Base-by-base conservation (phyloP, 208 protist species). In the Leishmania turanica region DNA sequence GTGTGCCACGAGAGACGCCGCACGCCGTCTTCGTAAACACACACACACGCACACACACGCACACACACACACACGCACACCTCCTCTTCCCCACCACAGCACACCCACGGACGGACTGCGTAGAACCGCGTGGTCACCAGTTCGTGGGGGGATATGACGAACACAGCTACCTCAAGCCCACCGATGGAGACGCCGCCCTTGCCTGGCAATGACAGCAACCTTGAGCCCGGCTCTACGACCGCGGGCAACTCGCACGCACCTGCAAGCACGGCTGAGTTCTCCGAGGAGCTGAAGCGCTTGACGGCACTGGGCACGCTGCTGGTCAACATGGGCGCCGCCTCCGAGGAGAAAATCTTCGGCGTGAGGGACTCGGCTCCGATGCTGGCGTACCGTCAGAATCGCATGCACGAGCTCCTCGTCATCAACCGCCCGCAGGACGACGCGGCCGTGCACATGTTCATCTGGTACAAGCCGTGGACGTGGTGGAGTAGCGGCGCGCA, bases 381-480 rank as follows among this genome's bases (percentile, higher is more conserved):
- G 86, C 49, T 62, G 27, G 77, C 79, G 24, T 88, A 80, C 75
- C 82, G 71, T 2, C 54, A 84, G 73, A 37, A 54, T 9, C 40
- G 69, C n/a, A 62, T 84, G 73, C 82, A 72, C 0, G 91, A 95
- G 71, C 86, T 95, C 54, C 86, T 96, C 49, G 81, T 96, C 11
- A 91, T 93, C 58, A 85, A 95, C 75, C 91, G 89, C 15, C 70
- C 62, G 0, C 74, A 91, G 75, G 90, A 93, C 70, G 88, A 92
- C 70, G 77, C 83, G n/a, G 65, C 75, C 31, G 74, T 65, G 53
- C 85, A 92, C 54, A 81, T 84, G 37, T 84, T 90, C 47, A 60
- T 68, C 8, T 96, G 93, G 93, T 91, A 88, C 76, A 90, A 94
- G 79, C 93, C 93, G 17, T 90, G 91, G 85, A 92, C 90, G 75